Evolutionary conservation across 371 early-diverging fungal species (phyloP).

Genomic region (Rhizopus arrhizus): DNA sequence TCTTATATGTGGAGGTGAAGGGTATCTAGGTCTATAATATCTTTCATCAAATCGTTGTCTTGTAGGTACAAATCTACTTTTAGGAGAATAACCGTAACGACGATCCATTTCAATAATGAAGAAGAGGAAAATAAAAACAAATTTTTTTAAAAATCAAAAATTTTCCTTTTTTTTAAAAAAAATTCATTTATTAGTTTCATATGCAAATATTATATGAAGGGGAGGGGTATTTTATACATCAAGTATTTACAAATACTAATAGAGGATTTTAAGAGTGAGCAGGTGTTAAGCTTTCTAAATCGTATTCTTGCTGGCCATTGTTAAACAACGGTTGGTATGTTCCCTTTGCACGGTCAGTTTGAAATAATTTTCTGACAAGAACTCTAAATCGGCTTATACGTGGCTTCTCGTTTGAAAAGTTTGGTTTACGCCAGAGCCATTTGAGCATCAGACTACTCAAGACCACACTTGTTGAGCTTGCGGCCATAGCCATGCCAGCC

Average conservation of each 20-base stretch:
- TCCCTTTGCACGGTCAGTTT: conserved; percentile 7
- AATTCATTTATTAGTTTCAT: not conserved
- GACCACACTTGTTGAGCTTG: conserved; percentile 92
- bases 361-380: not conserved
- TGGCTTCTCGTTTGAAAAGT: conserved; percentile 14
- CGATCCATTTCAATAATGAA: conserved; percentile 11
- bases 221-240: not conserved
- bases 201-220: too few species aligned
- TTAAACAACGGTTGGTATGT: conserved; percentile 15
- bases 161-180: not conserved
- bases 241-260: not conserved
- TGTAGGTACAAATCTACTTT: conserved; percentile 1
- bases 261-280: not conserved
- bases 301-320: conserved; percentile 11
- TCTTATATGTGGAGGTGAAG: not conserved
- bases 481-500: conserved; percentile 94
- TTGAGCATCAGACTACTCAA: conserved; percentile 82
- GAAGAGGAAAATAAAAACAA: not conserved
- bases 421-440: conserved; percentile 63
- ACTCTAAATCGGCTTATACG: not conserved
- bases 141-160: not conserved
- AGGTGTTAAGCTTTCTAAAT: conserved; percentile 14
- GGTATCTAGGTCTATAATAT: conserved; percentile 13
- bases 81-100: conserved; percentile 11
- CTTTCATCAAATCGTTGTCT: conserved; percentile 2